Evolutionary conservation across 352 stramenopile species (phyloP).

Genomic region (Sclerospora graminicola): DNA sequence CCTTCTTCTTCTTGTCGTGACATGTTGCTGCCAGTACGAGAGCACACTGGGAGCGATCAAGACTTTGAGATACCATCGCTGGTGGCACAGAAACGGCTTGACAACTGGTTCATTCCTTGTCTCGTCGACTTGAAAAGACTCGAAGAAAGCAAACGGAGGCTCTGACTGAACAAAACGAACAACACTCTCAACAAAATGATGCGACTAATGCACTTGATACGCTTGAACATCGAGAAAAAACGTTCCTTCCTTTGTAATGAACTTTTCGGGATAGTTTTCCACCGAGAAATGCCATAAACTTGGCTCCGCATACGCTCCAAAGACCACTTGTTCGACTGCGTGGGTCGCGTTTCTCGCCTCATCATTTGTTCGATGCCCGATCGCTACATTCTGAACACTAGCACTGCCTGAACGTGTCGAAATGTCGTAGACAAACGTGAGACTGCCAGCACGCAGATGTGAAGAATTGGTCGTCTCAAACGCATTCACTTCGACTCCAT

Average conservation of each 20-base stretch:
- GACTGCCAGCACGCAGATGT: slow-evolving; percentile 45
- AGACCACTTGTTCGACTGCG: slow-evolving; percentile 47
- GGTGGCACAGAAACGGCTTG: slow-evolving; percentile 7
- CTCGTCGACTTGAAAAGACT: not conserved
- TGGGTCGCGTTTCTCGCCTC: not conserved
- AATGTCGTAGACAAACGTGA: slow-evolving; percentile 24
- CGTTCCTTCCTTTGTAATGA: slow-evolving; percentile 38
- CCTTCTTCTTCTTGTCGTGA: slow-evolving; percentile 1
- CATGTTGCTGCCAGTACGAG: slow-evolving; percentile 40
- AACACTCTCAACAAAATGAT: slow-evolving; percentile 31
- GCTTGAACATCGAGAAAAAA: slow-evolving; percentile 66
- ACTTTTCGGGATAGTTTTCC: slow-evolving; percentile 62
- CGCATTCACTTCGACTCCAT: slow-evolving; percentile 46
- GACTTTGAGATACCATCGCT: slow-evolving; percentile 41
- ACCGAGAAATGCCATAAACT: slow-evolving; percentile 57
- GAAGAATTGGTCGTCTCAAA: slow-evolving; percentile 23
- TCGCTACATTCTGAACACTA: slow-evolving; percentile 50
- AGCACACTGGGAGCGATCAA: slow-evolving; percentile 51
- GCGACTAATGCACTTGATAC: slow-evolving; percentile 55
- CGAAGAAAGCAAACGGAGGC: slow-evolving; percentile 6
- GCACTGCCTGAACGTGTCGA: slow-evolving; percentile 21
- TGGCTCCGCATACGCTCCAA: slow-evolving; percentile 56
- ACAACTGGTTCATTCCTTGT: not conserved
- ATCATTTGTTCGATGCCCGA: slow-evolving; percentile 25
- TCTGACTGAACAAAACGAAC: slow-evolving; percentile 16